Evolutionary conservation across 176 grass and related monocot species (phyloP), one percentile per base, ranked within the genome.

Genomic region (Pontederia paniculata): DNA sequence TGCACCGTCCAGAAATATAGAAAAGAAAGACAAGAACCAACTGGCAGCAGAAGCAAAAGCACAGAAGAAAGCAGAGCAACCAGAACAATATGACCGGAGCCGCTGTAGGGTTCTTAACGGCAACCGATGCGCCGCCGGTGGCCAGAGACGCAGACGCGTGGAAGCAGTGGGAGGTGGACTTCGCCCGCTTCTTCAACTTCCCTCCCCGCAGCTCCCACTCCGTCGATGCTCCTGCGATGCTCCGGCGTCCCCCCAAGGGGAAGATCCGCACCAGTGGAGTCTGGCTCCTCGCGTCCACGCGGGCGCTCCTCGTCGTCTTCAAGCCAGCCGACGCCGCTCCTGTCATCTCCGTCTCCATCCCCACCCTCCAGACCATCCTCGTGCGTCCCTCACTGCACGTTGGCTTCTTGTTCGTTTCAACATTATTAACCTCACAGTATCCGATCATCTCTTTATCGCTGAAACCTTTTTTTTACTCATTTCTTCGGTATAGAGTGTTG

Each of bases 291-390:
- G 73, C 85, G 5, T 22, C 69, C 17, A 62, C 73, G 19, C 16
- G 47, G 13, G 80, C 76, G 4, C 9, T 21, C 21, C 80, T 88
- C 42, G 41, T 41, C 69, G 9, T 88, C 42, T 65, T 57, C 56
- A 63, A 47, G 46, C 69, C 70, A 55, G 23, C 22, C 23, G 55
- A 25, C 42, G 49, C 58, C 16, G 71, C 46, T 6, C 59, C 70
- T 17, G 21, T 88, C 65, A 69, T 88, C 69, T 83, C 73, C 56
- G 73, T 88, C 73, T 83, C 65, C 73, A 65, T 83, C 50, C 76
- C 45, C 23, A 19, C 48, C 72, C 73, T 80, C 73, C 15, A 52
- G 10, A 9, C 69, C 44, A 12, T 23, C 28, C 45, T 70, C 46
- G 44, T 55, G 25, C 50, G 31, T 52, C 13, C 28, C 45, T 49